phyloP scores from a whole-genome alignment of 176 grass and related monocot genomes.

The Elaeis guineensis region DNA sequence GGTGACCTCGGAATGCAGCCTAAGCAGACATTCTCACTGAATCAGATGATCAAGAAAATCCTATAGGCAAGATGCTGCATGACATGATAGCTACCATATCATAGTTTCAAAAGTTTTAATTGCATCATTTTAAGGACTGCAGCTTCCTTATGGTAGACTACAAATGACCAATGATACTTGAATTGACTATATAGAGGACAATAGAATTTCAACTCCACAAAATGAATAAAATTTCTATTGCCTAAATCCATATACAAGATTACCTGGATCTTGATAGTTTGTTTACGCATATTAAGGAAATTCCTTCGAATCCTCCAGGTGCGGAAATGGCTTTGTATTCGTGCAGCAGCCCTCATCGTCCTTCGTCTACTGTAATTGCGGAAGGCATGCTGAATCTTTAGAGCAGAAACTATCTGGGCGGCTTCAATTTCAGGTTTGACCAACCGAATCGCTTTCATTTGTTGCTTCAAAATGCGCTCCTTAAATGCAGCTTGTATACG shows the following conservation, averaged over 20 bases:
- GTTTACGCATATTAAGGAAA: constrained; percentile 62
- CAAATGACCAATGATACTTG: too few relatives aligned
- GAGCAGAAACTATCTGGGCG: constrained; percentile 68
- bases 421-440: constrained; percentile 66
- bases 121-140: too few relatives aligned
- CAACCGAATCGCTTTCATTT: constrained; percentile 79
- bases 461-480: constrained; percentile 68
- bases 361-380: constrained; percentile 72
- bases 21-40: constrained; percentile 25
- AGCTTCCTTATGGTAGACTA: too few relatives aligned
- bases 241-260: not conserved
- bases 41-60: constrained; percentile 19
- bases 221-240: too few relatives aligned
- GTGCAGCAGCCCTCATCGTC: constrained; percentile 71
- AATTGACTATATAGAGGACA: too few relatives aligned
- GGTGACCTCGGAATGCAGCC: constrained; percentile 81
- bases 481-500: constrained; percentile 89
- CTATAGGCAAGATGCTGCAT: constrained; percentile 2
- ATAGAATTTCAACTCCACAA: too few relatives aligned
- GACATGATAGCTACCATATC: too few relatives aligned
- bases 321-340: constrained; percentile 89
- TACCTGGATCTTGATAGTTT: constrained; percentile 85
- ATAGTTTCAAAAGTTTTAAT: too few relatives aligned
- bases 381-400: constrained; percentile 92
- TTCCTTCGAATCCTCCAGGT: constrained; percentile 67